Conservation (phyloP, 352 stramenopile species). For the Phytophthora cryptogea region DNA sequence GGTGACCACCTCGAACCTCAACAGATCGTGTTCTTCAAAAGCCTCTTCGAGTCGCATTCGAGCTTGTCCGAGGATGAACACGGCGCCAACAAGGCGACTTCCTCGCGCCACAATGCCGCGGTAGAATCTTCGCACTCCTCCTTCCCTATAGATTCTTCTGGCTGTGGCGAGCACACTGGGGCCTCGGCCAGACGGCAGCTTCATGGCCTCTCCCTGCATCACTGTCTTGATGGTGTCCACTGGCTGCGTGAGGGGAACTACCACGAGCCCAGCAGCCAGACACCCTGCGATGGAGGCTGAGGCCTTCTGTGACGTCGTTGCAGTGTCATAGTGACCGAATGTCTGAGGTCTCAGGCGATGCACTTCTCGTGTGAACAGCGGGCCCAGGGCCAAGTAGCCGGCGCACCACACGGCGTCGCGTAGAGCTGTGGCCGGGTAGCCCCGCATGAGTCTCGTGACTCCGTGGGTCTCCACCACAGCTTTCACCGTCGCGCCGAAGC, state of each 20-base stretch:
- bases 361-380: slow-evolving; percentile 67
- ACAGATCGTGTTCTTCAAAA: slow-evolving; percentile 63
- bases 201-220: slow-evolving; percentile 79
- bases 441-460: slow-evolving; percentile 55
- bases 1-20: slow-evolving; percentile 26
- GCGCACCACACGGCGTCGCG: slow-evolving; percentile 80
- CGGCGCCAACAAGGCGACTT: slow-evolving; percentile 68
- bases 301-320: slow-evolving; percentile 58
- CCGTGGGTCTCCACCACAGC: slow-evolving; percentile 54
- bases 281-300: slow-evolving; percentile 66
- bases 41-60: slow-evolving; percentile 67
- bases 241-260: slow-evolving; percentile 74
- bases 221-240: slow-evolving; percentile 86
- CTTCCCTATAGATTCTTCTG: slow-evolving; percentile 46
- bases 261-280: slow-evolving; percentile 67
- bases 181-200: slow-evolving; percentile 35
- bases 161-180: slow-evolving; percentile 43
- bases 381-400: slow-evolving; percentile 72
- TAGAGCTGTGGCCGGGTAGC: slow-evolving; percentile 55
- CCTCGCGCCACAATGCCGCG: slow-evolving; percentile 70
- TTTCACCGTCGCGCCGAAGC: slow-evolving; percentile 58
- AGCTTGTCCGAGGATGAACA: slow-evolving; percentile 82
- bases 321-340: slow-evolving; percentile 57
- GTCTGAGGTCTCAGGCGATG: slow-evolving; percentile 51
- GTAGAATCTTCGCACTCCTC: slow-evolving; percentile 66